phyloP scores from a whole-genome alignment of 345 rosid species.

The Eucalyptus pauciflora region DNA sequence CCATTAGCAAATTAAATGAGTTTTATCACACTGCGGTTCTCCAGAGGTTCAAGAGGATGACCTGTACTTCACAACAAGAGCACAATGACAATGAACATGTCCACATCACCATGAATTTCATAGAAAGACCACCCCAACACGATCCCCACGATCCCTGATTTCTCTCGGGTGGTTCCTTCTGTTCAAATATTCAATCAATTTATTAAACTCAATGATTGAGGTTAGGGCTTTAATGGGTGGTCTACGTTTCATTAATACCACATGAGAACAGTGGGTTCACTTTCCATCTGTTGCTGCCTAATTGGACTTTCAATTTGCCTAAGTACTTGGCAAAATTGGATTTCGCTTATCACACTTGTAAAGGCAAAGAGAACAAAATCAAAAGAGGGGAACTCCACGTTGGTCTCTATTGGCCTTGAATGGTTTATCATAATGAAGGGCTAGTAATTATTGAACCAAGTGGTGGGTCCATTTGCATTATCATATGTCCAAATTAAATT shows the following conservation, averaged over 20 bases:
- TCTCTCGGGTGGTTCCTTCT: not conserved
- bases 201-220: not conserved
- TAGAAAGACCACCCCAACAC: not conserved
- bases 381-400: not conserved
- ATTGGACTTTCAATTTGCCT: not conserved
- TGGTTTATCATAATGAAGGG: not conserved
- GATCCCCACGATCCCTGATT: not conserved
- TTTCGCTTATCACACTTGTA: not conserved
- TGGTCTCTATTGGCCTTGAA: not conserved
- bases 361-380: not conserved
- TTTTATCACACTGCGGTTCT: not conserved
- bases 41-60: not conserved
- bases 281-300: not conserved
- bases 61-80: not conserved
- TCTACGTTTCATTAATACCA: not conserved
- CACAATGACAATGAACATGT: not conserved
- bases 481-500: not conserved
- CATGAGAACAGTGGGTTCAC: not conserved
- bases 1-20: not conserved
- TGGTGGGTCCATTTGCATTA: not conserved
- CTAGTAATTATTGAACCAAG: not conserved
- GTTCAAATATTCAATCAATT: not conserved
- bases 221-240: not conserved
- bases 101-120: not conserved
- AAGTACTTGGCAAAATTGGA: not conserved